Conservation (phyloP, 2,329 filamentous ascomycete species). For the Colletotrichum euphorbiae region DNA sequence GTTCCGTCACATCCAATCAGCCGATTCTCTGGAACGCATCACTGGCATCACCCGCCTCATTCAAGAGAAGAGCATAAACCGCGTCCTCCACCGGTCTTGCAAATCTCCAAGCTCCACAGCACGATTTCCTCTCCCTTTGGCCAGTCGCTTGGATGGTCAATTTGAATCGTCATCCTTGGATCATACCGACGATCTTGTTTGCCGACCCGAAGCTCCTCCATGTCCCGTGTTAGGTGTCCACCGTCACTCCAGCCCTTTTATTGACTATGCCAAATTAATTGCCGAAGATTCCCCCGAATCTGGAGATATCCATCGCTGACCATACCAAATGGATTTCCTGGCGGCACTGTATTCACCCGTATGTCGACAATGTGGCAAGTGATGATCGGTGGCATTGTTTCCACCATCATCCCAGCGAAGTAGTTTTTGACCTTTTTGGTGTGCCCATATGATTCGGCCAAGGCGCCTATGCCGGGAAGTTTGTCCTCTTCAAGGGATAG, state of each 20-base stretch:
- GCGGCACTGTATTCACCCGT: neutral
- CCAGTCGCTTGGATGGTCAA: neutral
- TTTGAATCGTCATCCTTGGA: neutral
- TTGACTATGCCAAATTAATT: neutral
- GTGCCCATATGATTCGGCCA: neutral
- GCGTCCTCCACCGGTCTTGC: neutral
- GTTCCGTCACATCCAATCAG: rapidly evolving
- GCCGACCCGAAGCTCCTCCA: neutral
- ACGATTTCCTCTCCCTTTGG: neutral
- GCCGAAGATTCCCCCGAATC: neutral
- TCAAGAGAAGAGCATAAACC: neutral
- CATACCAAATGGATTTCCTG: neutral
- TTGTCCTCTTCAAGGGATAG: neutral
- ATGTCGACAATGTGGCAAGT: neutral
- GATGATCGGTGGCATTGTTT: neutral
- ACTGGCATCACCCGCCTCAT: rapidly evolving
- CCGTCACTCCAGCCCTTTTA: neutral
- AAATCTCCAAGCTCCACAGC: slow-evolving; percentile 14
- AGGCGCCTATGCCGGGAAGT: neutral
- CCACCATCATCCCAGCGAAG: neutral
- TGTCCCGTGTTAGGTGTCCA: neutral
- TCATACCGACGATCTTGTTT: neutral
- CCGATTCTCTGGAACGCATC: neutral
- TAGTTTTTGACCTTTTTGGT: neutral
- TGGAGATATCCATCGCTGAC: neutral